Base-by-base conservation (phyloP, 768 basidiomycete genomes). In the Lactifluus rugatus region DNA sequence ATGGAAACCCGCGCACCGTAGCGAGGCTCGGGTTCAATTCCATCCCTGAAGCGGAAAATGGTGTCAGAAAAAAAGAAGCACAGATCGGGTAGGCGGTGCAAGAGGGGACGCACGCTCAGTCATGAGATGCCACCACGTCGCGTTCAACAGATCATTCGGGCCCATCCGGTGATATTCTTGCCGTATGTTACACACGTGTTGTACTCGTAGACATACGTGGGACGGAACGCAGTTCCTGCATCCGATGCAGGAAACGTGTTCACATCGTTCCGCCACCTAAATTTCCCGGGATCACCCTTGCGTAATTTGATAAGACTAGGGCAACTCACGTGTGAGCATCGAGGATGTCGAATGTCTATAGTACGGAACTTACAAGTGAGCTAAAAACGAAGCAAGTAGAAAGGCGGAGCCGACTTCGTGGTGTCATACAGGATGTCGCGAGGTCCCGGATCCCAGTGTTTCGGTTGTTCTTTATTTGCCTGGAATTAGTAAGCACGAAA, bases 121-220 rank as follows among this genome's bases (percentile, higher is more conserved):
- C 44, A 89, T 84, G 47, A 70, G 78, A 64, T 89, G 87, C 87
- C 87, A 89, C 83, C 84, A 89, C 11, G 87, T 89, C 7, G 85
- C 85, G 60, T 89, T 89, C 61, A 90, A 70, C 0, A 87, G 87
- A 66, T 86, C 86, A 54, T 75, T 73, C 2, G 72, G 67, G 26
- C 75, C 87, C 87, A 89, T 10, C 42, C 42, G 1, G 75, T 69
- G 51, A 84, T 77, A 52, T 70, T 79, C 37, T 65, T 66, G 28
- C 85, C 87, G 58, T 87, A 90, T 0, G 83, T 73, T 52, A 80
- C 74, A 44, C 88, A 81, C 25, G 87, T 83, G 65, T 73, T 84
- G 66, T 89, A 90, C 70, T 90, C 87, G 63, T 71, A 70, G 25
- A 67, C 65, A 56, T 76, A 90, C 3, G 79, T 78, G 7, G 88